A percentile compares a stretch with the other conserved stretches of the same genome.
phyloP scores from a whole-genome alignment of 83 land plant genomes.

The Isoetes engelmannii region DNA sequence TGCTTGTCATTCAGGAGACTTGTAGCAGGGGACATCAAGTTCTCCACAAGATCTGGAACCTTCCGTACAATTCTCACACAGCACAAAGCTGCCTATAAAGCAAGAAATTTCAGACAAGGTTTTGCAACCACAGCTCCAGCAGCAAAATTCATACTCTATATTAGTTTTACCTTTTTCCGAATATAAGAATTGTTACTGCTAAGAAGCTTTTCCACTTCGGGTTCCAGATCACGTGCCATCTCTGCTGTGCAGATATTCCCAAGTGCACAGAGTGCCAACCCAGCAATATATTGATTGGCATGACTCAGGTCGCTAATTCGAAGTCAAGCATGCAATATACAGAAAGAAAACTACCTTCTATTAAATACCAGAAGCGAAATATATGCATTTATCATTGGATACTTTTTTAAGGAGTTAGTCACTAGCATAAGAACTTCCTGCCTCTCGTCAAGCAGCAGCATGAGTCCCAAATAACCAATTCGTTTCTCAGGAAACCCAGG shows the following conservation, averaged over 20 bases:
- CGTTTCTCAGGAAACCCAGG: slow-evolving; percentile 96
- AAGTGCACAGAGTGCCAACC: slow-evolving; percentile 97
- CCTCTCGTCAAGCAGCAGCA: slow-evolving; percentile 98
- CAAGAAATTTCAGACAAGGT: too few species aligned
- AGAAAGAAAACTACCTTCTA: background rate
- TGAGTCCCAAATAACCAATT: slow-evolving; percentile 95
- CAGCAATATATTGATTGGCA: slow-evolving; percentile 81
- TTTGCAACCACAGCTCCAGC: background rate
- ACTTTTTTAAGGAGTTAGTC: slow-evolving; percentile 97
- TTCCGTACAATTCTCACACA: slow-evolving; percentile 89
- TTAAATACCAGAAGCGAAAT: background rate
- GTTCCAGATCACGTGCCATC: slow-evolving; percentile 97
- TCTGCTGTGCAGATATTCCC: slow-evolving; percentile 98
- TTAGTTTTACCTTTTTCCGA: slow-evolving; percentile 63
- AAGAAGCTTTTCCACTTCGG: slow-evolving; percentile 90
- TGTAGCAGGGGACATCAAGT: slow-evolving; percentile 67
- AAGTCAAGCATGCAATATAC: slow-evolving; percentile 35
- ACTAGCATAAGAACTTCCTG: slow-evolving; percentile 99
- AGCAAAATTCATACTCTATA: background rate
- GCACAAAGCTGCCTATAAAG: slow-evolving; percentile 89
- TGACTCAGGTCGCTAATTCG: slow-evolving; percentile 82
- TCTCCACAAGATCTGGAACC: slow-evolving; percentile 94
- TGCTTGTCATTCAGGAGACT: slow-evolving; percentile 86
- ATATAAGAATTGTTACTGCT: slow-evolving; percentile 82
- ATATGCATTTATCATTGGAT: slow-evolving; percentile 32